Evolutionary conservation across 371 early-diverging fungal species (phyloP), one percentile per base, ranked within the genome.

Genomic region (Haplosporangium sp.): DNA sequence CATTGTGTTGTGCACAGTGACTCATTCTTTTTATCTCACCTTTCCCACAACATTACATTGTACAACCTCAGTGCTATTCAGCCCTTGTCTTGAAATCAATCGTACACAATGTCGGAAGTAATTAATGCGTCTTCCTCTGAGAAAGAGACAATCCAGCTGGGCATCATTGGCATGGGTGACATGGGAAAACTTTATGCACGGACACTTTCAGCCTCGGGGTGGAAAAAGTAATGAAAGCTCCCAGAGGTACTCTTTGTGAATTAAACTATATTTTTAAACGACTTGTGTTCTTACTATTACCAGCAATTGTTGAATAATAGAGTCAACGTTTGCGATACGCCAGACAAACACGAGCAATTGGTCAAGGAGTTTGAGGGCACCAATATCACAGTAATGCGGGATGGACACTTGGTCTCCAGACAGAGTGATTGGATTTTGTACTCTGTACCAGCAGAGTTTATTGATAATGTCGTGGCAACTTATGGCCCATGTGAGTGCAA

Each of bases 141-240:
- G 76, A 91, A 88, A 76, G 88, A 88, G 48, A 84, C 85, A 1
- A 68, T 90, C 48, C 90, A 94, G 63, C 84, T 94, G 63, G 94
- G 94, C 50, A 91, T 95, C 69, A 94, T 94, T 66, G 94, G 94
- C 39, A 87, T 93, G 67, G 98, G 98, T 67, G 97, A 96, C 82
- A 98, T 98, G 98, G 98, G 98, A 35, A 87, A 91, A 44, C 91
- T 98, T 50, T 98, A 97, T 73, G 97, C 96, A 1, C 83, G 85
- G 20, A 82, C 85, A 44, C 88, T 97, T 44, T 74, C 85, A 19
- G 82, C 87, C 40, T 92, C 93, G 9, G 97, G 97, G 10, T 96
- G 93, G 92, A 92, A 92, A 76, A 85, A 87, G 94, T 91, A 75
- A 2, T n/a, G 20, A 15, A 17, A 4, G 50, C 5, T 17, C 50